These are phyloP conservation scores for Penicillium sp. DNA, from an alignment of 2,329 filamentous ascomycete genomes.

Conservation along the genomic window DNA sequence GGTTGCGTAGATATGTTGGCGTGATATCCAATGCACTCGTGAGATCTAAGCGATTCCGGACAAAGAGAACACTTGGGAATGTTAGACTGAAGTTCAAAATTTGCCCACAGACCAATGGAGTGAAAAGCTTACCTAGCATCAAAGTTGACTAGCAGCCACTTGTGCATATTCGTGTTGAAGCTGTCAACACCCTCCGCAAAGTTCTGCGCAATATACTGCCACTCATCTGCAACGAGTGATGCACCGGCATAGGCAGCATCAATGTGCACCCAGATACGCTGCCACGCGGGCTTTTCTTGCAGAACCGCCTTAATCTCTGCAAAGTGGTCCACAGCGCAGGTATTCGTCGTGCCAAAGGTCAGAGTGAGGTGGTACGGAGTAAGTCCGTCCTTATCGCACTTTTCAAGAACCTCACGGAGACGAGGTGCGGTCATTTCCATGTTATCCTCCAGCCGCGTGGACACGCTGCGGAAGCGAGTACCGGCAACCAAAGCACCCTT, in stretches of 20 bases:
- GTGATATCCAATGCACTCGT: constrained; percentile 76
- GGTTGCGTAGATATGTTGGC: constrained; percentile 78
- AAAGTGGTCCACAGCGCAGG: constrained; percentile 84
- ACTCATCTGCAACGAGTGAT: constrained; percentile 77
- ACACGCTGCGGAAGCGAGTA: constrained; percentile 72
- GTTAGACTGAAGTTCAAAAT: constrained; percentile 6
- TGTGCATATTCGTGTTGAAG: constrained; percentile 96
- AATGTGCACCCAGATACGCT: constrained; percentile 82
- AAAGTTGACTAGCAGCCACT: constrained; percentile 94
- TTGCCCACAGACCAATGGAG: no score
- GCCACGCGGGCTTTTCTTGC: constrained; percentile 46
- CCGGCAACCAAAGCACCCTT: constrained; percentile 87
- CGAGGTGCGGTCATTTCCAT: constrained; percentile 69
- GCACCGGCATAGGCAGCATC: constrained; percentile 92
- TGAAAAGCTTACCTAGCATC: constrained; percentile 56
- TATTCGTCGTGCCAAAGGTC: constrained; percentile 82
- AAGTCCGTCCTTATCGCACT: constrained; percentile 67
- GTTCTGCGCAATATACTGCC: constrained; percentile 64
- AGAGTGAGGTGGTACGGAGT: constrained; percentile 85
- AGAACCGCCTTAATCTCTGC: constrained; percentile 62
- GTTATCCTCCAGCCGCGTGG: constrained; percentile 61
- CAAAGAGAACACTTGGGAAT: constrained; percentile 69
- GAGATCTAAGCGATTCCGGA: constrained; percentile 73
- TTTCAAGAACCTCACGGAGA: constrained; percentile 62
- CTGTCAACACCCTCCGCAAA: constrained; percentile 70